Evolutionary conservation across 371 early-diverging fungal species (phyloP).

Genomic region (Rhizopus microsporus): DNA sequence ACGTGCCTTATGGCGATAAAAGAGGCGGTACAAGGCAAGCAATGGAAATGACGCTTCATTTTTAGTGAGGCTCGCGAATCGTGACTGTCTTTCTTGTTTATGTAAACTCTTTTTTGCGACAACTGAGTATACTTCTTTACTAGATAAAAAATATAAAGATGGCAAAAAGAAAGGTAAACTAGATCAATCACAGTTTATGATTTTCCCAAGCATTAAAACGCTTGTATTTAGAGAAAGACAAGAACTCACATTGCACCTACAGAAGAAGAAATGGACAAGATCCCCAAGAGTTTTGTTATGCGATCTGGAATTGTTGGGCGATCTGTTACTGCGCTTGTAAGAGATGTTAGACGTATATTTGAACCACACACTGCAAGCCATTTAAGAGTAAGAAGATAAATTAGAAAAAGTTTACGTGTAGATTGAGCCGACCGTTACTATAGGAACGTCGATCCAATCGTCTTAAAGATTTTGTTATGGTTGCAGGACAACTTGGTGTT

Average conservation of each 20-base stretch:
- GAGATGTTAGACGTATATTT: constrained; percentile 87
- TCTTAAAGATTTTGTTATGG: constrained; percentile 89
- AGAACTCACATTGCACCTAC: constrained; percentile 55
- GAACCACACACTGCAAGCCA: constrained; percentile 76
- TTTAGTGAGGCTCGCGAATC: too few relatives aligned
- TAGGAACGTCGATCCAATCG: constrained; percentile 90
- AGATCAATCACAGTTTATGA: too few relatives aligned
- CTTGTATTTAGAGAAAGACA: constrained; percentile 48
- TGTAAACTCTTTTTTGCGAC: too few relatives aligned
- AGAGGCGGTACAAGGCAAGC: too few relatives aligned
- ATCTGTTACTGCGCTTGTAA: constrained; percentile 75
- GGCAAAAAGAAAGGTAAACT: too few relatives aligned
- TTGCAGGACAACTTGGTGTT: constrained; percentile 86
- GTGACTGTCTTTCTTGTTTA: too few relatives aligned
- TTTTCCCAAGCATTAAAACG: not conserved
- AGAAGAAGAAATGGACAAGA: constrained; percentile 56
- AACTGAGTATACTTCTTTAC: too few relatives aligned
- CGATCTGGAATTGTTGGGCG: constrained; percentile 83
- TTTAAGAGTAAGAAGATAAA: constrained; percentile 24
- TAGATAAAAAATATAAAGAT: too few relatives aligned
- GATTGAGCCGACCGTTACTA: not conserved
- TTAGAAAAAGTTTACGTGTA: not conserved
- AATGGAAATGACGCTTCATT: too few relatives aligned
- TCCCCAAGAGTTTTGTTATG: constrained; percentile 93
- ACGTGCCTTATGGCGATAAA: too few relatives aligned